phyloP scores from a whole-genome alignment of 2,329 filamentous ascomycete species.

The Peltaster fructicola region DNA sequence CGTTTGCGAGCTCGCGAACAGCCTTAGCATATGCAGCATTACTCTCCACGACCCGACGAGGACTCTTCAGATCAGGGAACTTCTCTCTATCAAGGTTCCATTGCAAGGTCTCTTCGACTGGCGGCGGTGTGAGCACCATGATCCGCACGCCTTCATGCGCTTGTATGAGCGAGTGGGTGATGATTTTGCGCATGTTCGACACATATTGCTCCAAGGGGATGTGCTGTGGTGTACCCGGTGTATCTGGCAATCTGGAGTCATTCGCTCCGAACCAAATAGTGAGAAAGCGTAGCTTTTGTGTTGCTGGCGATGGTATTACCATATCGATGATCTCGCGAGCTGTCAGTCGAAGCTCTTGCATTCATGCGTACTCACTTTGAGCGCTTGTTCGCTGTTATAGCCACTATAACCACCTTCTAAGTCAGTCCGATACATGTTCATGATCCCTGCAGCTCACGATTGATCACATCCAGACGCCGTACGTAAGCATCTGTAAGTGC shows the following conservation, averaged over 20 bases:
- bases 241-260: slow-evolving; percentile 54
- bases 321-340: slow-evolving; percentile 42
- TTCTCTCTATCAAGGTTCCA: slow-evolving; percentile 27
- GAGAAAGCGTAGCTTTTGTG: slow-evolving; percentile 43
- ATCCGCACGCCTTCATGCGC: slow-evolving; percentile 52
- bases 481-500: slow-evolving; percentile 53
- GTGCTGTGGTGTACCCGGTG: slow-evolving; percentile 47
- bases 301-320: slow-evolving; percentile 50
- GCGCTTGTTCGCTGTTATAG: slow-evolving; percentile 62
- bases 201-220: slow-evolving; percentile 61
- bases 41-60: slow-evolving; percentile 37
- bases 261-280: slow-evolving; percentile 60
- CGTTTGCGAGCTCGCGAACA: slow-evolving; percentile 42
- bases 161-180: slow-evolving; percentile 50
- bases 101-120: slow-evolving; percentile 57
- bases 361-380: slow-evolving; percentile 20
- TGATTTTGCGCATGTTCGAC: slow-evolving; percentile 51
- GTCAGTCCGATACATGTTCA: neutral
- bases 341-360: slow-evolving; percentile 1
- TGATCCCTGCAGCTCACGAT: slow-evolving; percentile 23
- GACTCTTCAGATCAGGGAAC: slow-evolving; percentile 16
- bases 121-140: slow-evolving; percentile 66
- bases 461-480: slow-evolving; percentile 68
- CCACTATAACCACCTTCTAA: slow-evolving; percentile 51
- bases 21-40: slow-evolving; percentile 50